Percentiles rank a stretch among this genome's conserved stretches.
Conservation (phyloP, 108 stramenopile species). For the Thalassiosira profunda region DNA sequence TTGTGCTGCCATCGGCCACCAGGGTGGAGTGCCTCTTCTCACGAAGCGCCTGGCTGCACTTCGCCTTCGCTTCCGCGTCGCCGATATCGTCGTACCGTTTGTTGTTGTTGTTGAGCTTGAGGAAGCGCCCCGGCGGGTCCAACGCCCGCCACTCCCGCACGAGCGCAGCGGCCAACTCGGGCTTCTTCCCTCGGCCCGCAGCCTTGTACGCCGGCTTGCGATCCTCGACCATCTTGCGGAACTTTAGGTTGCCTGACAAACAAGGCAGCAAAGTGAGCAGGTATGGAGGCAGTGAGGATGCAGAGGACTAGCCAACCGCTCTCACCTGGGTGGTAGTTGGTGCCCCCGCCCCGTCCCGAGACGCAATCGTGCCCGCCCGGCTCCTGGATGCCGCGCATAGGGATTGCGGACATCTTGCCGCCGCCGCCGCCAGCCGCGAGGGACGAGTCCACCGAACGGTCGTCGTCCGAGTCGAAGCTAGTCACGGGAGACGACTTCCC, state of each 20-base stretch:
- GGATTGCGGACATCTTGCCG: too few species aligned
- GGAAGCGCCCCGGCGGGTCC: not conserved
- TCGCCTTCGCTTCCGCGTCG: not conserved
- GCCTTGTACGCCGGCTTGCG: constrained; percentile 76
- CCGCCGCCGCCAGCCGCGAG: too few species aligned
- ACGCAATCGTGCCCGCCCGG: constrained; percentile 85
- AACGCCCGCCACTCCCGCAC: constrained; percentile 2
- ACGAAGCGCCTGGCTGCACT: too few species aligned
- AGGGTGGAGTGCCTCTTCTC: too few species aligned
- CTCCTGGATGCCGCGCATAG: constrained; percentile 40
- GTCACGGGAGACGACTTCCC: too few species aligned
- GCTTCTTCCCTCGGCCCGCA: constrained; percentile 60
- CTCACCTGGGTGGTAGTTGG: constrained; percentile 90
- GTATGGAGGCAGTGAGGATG: not conserved
- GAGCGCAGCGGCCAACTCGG: not conserved
- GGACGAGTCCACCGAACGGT: too few species aligned
- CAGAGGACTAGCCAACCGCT: not conserved
- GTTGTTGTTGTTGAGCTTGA: not conserved
- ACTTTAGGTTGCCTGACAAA: constrained; percentile 74
- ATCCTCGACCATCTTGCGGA: constrained; percentile 86
- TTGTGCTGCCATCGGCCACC: too few species aligned
- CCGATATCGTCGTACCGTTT: not conserved
- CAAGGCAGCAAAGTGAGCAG: not conserved
- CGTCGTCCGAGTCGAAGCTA: too few species aligned
- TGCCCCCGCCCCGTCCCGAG: constrained; percentile 87